These are phyloP conservation scores for Colletotrichum camelliae DNA, from an alignment of 2,329 filamentous ascomycete genomes.

Conservation along the genomic window DNA sequence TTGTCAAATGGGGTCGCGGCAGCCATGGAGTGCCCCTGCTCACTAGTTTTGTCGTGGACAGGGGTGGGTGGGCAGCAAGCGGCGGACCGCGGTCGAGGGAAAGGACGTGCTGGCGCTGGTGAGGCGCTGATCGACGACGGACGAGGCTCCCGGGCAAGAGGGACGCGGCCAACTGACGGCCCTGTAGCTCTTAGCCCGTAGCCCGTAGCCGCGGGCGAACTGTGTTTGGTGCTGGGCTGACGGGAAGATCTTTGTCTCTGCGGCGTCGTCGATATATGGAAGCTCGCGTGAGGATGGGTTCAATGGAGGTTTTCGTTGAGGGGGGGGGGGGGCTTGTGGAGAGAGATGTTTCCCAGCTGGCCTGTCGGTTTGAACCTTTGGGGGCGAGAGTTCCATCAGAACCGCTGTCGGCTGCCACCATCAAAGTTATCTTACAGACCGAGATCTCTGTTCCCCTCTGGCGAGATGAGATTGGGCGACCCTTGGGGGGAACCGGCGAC, in stretches of 20 bases:
- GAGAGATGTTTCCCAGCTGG: background rate
- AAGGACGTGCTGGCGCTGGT: background rate
- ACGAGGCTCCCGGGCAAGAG: background rate
- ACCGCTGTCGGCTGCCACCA: background rate
- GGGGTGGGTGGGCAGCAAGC: background rate
- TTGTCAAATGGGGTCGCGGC: constrained; percentile 14
- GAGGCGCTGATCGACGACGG: constrained; percentile 1
- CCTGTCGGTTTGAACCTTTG: background rate
- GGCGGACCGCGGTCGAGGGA: background rate
- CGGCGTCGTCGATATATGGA: background rate
- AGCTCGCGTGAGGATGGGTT: background rate
- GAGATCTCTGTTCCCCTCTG: background rate
- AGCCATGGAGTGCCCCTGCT: constrained; percentile 7
- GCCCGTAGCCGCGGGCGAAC: background rate
- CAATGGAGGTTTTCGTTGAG: background rate
- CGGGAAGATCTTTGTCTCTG: background rate
- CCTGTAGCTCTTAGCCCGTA: background rate
- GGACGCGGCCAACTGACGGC: background rate
- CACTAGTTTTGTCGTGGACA: constrained; percentile 9
- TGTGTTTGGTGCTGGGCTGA: background rate
- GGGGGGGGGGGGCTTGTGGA: no score
- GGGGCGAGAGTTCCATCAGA: background rate
- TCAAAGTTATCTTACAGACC: background rate
- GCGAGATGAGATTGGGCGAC: constrained; percentile 3
- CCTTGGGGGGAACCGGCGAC: background rate